phyloP scores from a whole-genome alignment of 352 stramenopile species.

The Globisporangium cederbergense region DNA sequence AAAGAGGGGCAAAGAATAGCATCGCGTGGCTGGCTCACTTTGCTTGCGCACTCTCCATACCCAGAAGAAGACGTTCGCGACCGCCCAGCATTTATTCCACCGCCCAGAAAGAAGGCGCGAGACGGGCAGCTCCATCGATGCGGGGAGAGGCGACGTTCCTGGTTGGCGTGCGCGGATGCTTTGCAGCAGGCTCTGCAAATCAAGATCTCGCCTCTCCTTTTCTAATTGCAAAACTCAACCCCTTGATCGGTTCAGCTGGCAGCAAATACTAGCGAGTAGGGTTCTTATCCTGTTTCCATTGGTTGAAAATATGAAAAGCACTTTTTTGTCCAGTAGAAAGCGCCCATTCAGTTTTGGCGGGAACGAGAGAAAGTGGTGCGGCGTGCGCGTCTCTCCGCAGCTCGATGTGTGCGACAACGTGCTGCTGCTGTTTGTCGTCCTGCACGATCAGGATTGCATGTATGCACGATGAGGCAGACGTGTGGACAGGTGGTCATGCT shows the following conservation, averaged over 20 bases:
- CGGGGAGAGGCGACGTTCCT: background rate
- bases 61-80: conserved; percentile 7
- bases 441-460: background rate
- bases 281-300: background rate
- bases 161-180: too few species aligned
- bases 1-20: conserved; percentile 12
- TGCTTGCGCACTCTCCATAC: conserved; percentile 4
- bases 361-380: conserved; percentile 7
- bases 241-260: conserved; percentile 12
- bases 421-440: background rate
- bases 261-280: conserved; percentile 11
- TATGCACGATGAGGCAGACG: background rate
- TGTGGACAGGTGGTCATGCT: background rate
- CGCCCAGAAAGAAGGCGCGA: conserved; percentile 5
- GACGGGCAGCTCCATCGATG: background rate
- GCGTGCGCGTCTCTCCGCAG: background rate
- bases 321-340: background rate
- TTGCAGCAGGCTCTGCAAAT: background rate
- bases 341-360: conserved; percentile 4
- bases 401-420: conserved; percentile 9
- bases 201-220: background rate
- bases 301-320: background rate
- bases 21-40: conserved; percentile 3
- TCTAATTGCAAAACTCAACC: conserved; percentile 6
- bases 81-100: conserved; percentile 6